phyloP scores from a whole-genome alignment of 441 rosid genomes.

The Geranium incanum region DNA sequence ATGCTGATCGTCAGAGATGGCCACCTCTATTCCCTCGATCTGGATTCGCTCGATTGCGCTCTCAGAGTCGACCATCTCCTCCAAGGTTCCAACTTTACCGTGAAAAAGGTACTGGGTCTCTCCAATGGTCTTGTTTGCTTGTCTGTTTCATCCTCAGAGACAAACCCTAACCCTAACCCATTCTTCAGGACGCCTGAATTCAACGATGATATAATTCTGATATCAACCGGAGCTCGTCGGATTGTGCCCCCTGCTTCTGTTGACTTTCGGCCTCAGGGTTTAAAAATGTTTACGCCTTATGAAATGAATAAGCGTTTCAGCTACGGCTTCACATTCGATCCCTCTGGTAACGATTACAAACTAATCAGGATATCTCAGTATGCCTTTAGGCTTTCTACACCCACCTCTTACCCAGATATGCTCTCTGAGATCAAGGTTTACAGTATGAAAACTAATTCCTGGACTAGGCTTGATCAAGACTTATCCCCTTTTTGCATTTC shows the following conservation, averaged over 20 bases:
- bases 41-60: no score
- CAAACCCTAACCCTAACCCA: not conserved
- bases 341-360: slow-evolving; percentile 1
- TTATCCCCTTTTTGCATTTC: not conserved
- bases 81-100: no score
- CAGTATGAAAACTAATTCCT: not conserved
- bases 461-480: not conserved
- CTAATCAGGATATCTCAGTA: not conserved
- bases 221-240: not conserved
- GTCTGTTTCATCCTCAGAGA: no score
- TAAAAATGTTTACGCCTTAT: not conserved
- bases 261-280: not conserved
- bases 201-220: not conserved
- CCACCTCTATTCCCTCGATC: no score
- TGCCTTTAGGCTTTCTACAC: no score
- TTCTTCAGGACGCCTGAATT: not conserved
- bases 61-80: no score
- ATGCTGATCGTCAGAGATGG: no score
- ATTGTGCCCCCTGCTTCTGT: not conserved
- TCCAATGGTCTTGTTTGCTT: no score
- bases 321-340: not conserved
- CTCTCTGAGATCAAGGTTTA: not conserved
- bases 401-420: not conserved
- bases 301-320: not conserved
- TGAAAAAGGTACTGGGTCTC: no score